Conservation (phyloP, 2,329 filamentous ascomycete genomes). For the Curvularia eragrostidis region DNA sequence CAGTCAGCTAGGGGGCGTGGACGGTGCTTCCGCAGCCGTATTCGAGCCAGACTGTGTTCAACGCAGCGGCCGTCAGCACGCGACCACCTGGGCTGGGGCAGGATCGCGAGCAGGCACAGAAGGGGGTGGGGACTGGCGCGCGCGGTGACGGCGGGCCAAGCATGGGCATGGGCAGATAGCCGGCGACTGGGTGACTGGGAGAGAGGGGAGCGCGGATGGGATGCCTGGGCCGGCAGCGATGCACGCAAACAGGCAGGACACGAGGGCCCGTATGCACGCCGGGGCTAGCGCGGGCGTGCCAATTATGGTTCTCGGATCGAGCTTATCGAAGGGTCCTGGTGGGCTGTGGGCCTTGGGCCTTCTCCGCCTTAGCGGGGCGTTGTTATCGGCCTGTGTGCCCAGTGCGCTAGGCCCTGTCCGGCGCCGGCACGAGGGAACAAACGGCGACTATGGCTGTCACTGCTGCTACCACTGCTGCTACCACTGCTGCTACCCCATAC, state of each 20-base stretch:
- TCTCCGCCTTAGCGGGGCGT: neutral
- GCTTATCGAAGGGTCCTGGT: neutral
- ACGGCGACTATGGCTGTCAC: neutral
- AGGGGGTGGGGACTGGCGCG: neutral
- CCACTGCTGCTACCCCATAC: neutral
- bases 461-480: neutral
- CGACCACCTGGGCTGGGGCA: conserved; percentile 32
- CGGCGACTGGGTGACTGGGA: conserved; percentile 20
- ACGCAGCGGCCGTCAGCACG: conserved; percentile 34
- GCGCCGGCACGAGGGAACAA: neutral
- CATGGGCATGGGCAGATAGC: neutral
- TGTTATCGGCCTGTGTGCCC: neutral
- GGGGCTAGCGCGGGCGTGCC: neutral
- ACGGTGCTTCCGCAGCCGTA: conserved; percentile 26
- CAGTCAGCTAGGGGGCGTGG: conserved; percentile 31
- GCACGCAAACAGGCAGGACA: neutral
- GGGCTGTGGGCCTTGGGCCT: too few relatives aligned
- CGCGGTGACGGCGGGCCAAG: neutral
- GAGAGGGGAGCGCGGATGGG: too few relatives aligned
- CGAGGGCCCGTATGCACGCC: neutral
- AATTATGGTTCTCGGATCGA: conserved; percentile 6
- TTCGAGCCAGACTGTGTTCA: conserved; percentile 23
- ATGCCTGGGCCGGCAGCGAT: neutral
- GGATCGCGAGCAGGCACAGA: neutral
- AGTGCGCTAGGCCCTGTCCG: neutral